phyloP scores from a whole-genome alignment of 176 grass and related monocot genomes.

The Poa pratensis region DNA sequence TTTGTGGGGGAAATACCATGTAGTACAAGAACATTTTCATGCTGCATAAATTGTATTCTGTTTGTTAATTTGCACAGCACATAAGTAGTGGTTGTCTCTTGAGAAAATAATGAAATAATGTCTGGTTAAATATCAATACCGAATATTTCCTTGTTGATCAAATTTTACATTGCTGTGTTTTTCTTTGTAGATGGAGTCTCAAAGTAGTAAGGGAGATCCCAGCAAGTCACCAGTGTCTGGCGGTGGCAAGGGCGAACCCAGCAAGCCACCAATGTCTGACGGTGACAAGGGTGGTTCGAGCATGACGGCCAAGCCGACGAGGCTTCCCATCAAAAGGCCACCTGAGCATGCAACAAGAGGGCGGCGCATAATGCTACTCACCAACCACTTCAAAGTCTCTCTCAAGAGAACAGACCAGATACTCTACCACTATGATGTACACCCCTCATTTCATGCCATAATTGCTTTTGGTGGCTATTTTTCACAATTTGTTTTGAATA shows the following conservation, averaged over 20 bases:
- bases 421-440: neutral
- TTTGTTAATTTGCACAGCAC: neutral
- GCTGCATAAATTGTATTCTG: neutral
- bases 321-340: neutral
- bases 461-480: neutral
- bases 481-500: neutral
- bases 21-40: neutral
- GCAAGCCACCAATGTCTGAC: neutral
- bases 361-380: neutral
- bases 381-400: neutral
- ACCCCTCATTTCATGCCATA: neutral
- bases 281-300: neutral
- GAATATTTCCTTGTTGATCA: neutral
- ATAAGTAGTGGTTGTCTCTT: neutral
- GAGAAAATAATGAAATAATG: neutral
- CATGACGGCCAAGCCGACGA: neutral
- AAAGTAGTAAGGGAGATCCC: neutral
- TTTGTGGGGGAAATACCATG: neutral
- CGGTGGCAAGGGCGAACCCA: neutral
- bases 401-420: neutral
- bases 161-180: neutral
- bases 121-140: neutral
- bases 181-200: slow-evolving; percentile 2
- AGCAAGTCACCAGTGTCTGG: neutral
- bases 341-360: neutral